Conservation (phyloP, 2,329 filamentous ascomycete species). For the Penicillium rolfsii region DNA sequence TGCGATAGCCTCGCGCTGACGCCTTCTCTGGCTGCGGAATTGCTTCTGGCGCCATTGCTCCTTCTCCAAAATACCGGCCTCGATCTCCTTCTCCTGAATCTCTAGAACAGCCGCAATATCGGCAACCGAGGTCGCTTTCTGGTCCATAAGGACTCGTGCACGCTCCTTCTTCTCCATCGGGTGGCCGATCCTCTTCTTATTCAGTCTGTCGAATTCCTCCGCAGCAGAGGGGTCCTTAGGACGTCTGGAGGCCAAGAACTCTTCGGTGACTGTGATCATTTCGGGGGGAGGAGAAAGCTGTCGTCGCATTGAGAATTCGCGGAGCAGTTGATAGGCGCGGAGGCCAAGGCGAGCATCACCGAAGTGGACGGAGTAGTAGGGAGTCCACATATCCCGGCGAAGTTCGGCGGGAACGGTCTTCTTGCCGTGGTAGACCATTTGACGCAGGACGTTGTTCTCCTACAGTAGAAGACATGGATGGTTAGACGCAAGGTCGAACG, state of each 20-base stretch:
- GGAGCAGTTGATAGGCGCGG: constrained; percentile 60
- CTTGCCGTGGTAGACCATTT: constrained; percentile 66
- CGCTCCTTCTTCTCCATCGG: constrained; percentile 54
- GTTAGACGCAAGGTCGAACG: constrained; percentile 13
- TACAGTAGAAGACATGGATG: constrained; percentile 28
- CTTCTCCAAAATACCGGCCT: constrained; percentile 34
- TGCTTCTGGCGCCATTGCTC: constrained; percentile 24
- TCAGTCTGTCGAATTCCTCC: constrained; percentile 47
- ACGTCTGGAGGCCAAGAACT: constrained; percentile 43
- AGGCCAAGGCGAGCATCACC: constrained; percentile 55
- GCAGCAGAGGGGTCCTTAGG: constrained; percentile 44
- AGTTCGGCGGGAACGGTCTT: constrained; percentile 62
- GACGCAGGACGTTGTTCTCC: constrained; percentile 57
- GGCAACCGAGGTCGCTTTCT: constrained; percentile 65
- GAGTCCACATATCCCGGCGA: constrained; percentile 66
- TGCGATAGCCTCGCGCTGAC: constrained; percentile 35
- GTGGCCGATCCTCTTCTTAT: constrained; percentile 46
- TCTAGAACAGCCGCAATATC: constrained; percentile 61
- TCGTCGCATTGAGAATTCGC: constrained; percentile 63
- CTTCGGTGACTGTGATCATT: constrained; percentile 51
- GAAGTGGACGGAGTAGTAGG: constrained; percentile 62
- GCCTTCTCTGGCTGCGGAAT: constrained; percentile 18
- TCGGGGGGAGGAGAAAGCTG: constrained; percentile 55
- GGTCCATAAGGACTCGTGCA: constrained; percentile 62
- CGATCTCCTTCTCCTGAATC: constrained; percentile 50